Conservation (phyloP, 1,284 basidiomycete genomes). For the Trichosporon asahii region DNA sequence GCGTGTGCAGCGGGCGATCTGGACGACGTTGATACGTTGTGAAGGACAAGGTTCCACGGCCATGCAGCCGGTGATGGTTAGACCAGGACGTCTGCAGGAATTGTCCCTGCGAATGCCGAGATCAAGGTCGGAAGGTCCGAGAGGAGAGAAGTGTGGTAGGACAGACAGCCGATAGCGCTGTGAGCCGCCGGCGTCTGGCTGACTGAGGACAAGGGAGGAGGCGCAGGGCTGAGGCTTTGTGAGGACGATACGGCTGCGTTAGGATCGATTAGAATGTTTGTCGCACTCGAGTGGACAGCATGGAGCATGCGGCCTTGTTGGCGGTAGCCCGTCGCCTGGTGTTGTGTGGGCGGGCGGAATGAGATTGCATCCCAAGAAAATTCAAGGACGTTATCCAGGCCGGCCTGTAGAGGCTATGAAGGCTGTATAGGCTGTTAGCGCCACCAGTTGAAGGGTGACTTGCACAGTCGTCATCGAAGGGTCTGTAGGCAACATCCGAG, state of each 20-base stretch:
- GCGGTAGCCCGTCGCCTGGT: no score
- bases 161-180: neutral
- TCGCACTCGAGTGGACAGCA: neutral
- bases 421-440: neutral
- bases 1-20: neutral
- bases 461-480: neutral
- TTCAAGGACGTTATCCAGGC: neutral
- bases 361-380: neutral
- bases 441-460: neutral
- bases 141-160: neutral
- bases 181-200: neutral
- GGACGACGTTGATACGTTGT: neutral
- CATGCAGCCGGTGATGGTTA: constrained; percentile 4
- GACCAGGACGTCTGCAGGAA: neutral
- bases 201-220: neutral
- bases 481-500: neutral
- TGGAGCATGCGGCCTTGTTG: neutral
- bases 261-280: neutral
- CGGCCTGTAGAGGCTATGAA: neutral
- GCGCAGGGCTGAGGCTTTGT: neutral
- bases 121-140: neutral
- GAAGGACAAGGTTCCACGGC: neutral
- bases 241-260: neutral
- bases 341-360: constrained; percentile 2
- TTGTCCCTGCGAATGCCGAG: constrained; percentile 10